Percentiles rank a stretch among this genome's conserved stretches.
Conservation (phyloP, 1,139 yeast species). For the Geotrichum carabidarum region DNA sequence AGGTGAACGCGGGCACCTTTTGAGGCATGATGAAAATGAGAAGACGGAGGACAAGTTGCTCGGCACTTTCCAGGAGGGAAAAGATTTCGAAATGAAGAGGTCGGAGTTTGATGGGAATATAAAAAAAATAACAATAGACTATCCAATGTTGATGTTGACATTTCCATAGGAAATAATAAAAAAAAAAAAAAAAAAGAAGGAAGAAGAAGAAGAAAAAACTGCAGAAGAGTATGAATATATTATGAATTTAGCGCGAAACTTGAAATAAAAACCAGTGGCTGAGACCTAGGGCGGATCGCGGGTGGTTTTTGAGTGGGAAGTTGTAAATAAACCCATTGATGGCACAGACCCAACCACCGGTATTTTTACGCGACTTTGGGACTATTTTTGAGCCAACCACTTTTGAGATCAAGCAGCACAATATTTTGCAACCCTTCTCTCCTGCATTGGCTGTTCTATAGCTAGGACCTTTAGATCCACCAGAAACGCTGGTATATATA, state of each 20-base stretch:
- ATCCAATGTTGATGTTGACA: neutral
- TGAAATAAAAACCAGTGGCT: constrained; percentile 12
- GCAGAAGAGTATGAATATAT: constrained; percentile 1
- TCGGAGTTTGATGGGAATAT: too few relatives aligned
- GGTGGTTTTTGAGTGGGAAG: too few relatives aligned
- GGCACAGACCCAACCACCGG: neutral
- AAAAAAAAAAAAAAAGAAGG: neutral
- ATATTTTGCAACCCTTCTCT: too few relatives aligned
- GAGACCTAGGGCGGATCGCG: constrained; percentile 4
- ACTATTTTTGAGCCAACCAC: too few relatives aligned
- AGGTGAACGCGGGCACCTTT: constrained; percentile 24
- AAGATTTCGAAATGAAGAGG: neutral
- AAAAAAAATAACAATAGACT: too few relatives aligned
- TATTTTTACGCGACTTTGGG: neutral
- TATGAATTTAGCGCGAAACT: neutral
- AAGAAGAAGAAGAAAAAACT: neutral
- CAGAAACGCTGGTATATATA: too few relatives aligned
- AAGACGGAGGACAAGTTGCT: neutral
- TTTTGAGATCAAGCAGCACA: too few relatives aligned
- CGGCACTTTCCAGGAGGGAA: neutral
- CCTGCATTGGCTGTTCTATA: too few relatives aligned
- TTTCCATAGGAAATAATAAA: neutral
- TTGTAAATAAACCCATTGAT: too few relatives aligned
- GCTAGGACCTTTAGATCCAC: too few relatives aligned
- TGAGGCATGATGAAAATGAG: constrained; percentile 14